Base-by-base conservation (phyloP, 2,329 filamentous ascomycete species). In the Aspergillus sp. region DNA sequence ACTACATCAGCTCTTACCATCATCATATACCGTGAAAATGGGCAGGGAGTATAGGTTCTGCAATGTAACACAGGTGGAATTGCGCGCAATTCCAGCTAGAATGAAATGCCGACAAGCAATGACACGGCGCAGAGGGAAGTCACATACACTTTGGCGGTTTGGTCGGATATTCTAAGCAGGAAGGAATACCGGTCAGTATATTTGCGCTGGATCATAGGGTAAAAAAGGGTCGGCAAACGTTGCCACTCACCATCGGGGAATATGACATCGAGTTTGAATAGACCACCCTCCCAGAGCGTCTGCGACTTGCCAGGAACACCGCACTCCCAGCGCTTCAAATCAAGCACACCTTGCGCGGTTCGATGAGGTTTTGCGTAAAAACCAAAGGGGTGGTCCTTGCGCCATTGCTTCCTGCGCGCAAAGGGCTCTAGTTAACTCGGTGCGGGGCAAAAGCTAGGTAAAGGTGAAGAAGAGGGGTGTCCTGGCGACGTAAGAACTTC, bases 271-370 rank as follows among this genome's bases (percentile, higher is more conserved):
- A 99, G 80, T 80, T 98, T 99, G 81, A 98, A 98, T 11, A 97
- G 79, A 2, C 95, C 95, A n/a, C 93, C 93, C 70, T 96, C 93
- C 95, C 95, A 99, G 20, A 98, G 87, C 0, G 96, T 99, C 80
- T 96, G 95, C 59, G 96, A 88, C 74, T 96, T 97, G 69, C 96
- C 95, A 3, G 95, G 95, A 43, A 99, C 90, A 43, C 93, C 93
- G 70, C 95, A 98, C 68, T 98, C 93, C 95, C 95, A 99, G 63
- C 87, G 85, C 83, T 97, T 96, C 62, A 99, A 82, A 71, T 99
- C 95, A 52, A 98, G 83, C 1, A 91, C 86, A 55, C 92, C 93
- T 64, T 91, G 84, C 17, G 87, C 76, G 62, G 86, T 93, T 66
- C 93, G 89, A 61, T 88, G 81, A 12, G 96, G 95, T 71, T 93